A percentile compares a stretch with the other conserved stretches of the same genome.
phyloP scores from a whole-genome alignment of 257 asterid genomes.

The Echium plantagineum region DNA sequence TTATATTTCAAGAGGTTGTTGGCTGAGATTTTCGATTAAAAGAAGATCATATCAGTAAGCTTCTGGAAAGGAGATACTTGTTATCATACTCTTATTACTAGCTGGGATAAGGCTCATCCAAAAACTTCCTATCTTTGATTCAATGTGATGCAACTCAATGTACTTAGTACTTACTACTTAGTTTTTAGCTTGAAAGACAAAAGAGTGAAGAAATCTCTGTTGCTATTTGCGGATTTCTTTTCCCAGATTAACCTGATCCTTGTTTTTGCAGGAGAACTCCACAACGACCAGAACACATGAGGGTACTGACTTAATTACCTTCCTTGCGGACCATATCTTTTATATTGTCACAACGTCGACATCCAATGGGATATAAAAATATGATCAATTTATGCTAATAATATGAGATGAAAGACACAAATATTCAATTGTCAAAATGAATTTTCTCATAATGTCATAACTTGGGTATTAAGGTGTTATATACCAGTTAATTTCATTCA shows the following conservation, averaged over 20 bases:
- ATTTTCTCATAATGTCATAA: not conserved
- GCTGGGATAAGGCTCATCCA: not conserved
- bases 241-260: conserved; percentile 5
- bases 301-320: conserved; percentile 25
- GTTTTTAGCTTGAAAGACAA: not conserved
- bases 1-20: not conserved
- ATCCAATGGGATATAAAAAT: no score
- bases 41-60: no score
- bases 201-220: not conserved
- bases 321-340: not conserved
- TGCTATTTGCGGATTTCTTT: not conserved
- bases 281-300: conserved; percentile 35
- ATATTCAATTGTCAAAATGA: not conserved
- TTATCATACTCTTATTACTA: not conserved
- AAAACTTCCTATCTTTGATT: not conserved
- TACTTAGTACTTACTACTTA: no score
- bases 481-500: not conserved
- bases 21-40: not conserved
- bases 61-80: not conserved
- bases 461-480: not conserved
- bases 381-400: no score
- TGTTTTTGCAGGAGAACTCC: conserved; percentile 62
- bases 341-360: not conserved
- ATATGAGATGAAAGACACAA: not conserved
- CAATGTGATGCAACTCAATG: not conserved